Percentiles rank a stretch among this genome's conserved stretches.
phyloP scores from a whole-genome alignment of 140 eudicot species.

The Bidens hawaiensis region DNA sequence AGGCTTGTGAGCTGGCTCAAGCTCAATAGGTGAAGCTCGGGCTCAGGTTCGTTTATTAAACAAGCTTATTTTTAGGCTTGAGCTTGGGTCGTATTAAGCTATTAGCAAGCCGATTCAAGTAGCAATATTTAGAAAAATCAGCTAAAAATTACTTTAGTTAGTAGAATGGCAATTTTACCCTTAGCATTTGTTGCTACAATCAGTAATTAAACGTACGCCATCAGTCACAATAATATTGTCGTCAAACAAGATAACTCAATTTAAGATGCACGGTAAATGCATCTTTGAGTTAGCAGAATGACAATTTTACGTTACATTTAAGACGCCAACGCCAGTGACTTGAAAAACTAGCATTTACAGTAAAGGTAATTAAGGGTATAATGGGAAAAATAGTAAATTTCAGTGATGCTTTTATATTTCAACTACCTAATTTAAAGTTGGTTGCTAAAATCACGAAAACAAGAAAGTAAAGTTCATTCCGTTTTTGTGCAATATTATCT shows the following conservation, averaged over 20 bases:
- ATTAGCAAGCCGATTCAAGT: too few relatives aligned
- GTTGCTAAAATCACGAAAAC: neutral
- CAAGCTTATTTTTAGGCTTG: too few relatives aligned
- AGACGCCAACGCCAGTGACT: neutral
- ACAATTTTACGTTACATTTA: neutral
- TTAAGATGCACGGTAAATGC: neutral
- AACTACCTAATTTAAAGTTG: neutral
- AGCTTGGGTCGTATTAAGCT: too few relatives aligned
- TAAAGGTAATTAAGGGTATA: neutral
- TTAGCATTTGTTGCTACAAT: neutral
- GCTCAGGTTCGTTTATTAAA: too few relatives aligned
- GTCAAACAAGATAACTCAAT: neutral
- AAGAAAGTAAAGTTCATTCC: neutral
- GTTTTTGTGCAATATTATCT: neutral
- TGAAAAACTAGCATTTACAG: neutral
- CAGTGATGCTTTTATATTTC: neutral
- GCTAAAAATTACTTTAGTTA: too few relatives aligned
- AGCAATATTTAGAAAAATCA: neutral
- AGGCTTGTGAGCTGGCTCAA: too few relatives aligned
- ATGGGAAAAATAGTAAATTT: slow-evolving; percentile 2
- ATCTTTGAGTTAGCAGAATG: neutral
- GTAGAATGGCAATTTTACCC: too few relatives aligned
- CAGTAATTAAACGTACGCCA: neutral
- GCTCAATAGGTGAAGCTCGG: too few relatives aligned
- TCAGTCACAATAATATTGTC: neutral